phyloP scores from a whole-genome alignment of 805 yeast genomes.

The Ogataea pini region DNA sequence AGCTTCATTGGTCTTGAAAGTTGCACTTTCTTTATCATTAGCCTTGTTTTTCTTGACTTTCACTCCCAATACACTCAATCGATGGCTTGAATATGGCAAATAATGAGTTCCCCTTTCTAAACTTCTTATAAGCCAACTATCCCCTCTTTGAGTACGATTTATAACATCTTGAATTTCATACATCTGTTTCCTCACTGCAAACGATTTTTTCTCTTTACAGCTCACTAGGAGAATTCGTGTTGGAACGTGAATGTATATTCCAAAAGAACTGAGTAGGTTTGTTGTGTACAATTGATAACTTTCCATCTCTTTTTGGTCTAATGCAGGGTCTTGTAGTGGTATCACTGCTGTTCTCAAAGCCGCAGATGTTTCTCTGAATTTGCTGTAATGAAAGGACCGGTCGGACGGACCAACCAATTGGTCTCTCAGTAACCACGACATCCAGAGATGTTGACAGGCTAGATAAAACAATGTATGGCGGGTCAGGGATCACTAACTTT shows the following conservation, averaged over 20 bases:
- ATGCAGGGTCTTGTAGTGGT: slow-evolving; percentile 17
- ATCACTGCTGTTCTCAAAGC: slow-evolving; percentile 19
- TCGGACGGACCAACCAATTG: slow-evolving; percentile 32
- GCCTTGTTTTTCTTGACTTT: background rate
- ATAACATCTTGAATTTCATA: slow-evolving; percentile 33
- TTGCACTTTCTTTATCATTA: background rate
- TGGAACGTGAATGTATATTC: slow-evolving; percentile 27
- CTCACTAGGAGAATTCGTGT: slow-evolving; percentile 25
- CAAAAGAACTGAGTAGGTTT: slow-evolving; percentile 28
- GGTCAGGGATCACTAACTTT: no score
- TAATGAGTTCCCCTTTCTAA: background rate
- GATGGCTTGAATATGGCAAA: background rate
- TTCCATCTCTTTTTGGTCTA: slow-evolving; percentile 4
- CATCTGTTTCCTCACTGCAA: slow-evolving; percentile 24
- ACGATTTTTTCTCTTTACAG: slow-evolving; percentile 25
- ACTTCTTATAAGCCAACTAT: background rate
- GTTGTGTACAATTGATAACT: slow-evolving; percentile 19
- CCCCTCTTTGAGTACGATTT: slow-evolving; percentile 23
- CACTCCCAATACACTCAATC: background rate
- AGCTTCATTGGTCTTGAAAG: background rate
- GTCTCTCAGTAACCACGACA: slow-evolving; percentile 15
- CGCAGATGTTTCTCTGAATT: slow-evolving; percentile 22
- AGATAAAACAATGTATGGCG: no score
- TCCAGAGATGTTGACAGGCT: background rate
- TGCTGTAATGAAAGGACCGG: slow-evolving; percentile 19